These are phyloP conservation scores for Geranium incanum DNA, from an alignment of 441 rosid species.

Conservation along the genomic window DNA sequence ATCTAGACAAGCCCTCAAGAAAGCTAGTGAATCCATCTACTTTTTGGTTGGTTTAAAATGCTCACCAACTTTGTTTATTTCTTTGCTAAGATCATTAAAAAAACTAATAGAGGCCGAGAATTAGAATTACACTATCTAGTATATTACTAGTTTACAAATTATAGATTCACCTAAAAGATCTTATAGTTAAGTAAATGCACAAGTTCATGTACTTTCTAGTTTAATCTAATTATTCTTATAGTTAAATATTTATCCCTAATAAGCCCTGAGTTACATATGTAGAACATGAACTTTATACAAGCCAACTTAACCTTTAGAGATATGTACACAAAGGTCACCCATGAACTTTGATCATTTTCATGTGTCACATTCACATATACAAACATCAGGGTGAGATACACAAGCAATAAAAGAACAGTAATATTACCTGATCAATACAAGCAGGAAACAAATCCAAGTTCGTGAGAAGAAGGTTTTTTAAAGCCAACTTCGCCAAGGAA, in stretches of 20 bases:
- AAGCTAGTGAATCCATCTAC: not conserved
- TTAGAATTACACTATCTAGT: not conserved
- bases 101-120: not conserved
- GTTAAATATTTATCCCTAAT: not conserved
- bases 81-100: not conserved
- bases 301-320: not conserved
- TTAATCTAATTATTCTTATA: not conserved
- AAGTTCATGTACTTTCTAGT: not conserved
- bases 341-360: not conserved
- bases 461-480: constrained; percentile 93
- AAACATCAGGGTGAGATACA: not conserved
- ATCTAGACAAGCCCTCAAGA: not conserved
- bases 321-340: not conserved
- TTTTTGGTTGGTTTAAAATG: not conserved
- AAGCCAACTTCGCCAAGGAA: constrained; percentile 86
- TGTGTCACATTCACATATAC: not conserved
- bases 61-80: not conserved
- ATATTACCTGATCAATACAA: constrained; percentile 93
- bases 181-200: not conserved
- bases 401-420: constrained; percentile 17
- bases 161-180: not conserved
- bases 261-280: not conserved
- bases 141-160: not conserved
- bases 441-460: constrained; percentile 97
- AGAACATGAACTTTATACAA: not conserved